phyloP scores from a whole-genome alignment of 108 stramenopile genomes.

The Stephanodiscus triporus region DNA sequence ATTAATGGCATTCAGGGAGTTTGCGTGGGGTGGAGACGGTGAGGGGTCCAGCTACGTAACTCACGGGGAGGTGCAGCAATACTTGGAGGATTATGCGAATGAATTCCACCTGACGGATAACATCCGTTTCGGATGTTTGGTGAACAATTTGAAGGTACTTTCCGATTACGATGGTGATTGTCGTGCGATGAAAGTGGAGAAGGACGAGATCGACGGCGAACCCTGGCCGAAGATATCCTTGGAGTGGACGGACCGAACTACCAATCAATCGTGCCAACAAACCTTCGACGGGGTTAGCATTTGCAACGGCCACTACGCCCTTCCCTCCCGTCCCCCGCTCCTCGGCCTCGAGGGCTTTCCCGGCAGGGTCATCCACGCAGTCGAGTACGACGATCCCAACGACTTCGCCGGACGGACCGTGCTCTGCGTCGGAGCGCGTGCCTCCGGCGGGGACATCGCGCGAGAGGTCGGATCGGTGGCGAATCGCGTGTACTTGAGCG shows the following conservation, averaged over 20 bases:
- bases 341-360: conserved; percentile 63
- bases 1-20: too few species aligned
- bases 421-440: conserved; percentile 87
- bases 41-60: conserved; percentile 64
- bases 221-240: conserved; percentile 26
- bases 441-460: conserved; percentile 89
- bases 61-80: conserved; percentile 64
- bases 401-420: conserved; percentile 68
- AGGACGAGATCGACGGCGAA: background rate
- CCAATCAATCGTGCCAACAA: conserved; percentile 20
- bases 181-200: background rate
- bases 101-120: conserved; percentile 53
- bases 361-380: conserved; percentile 73
- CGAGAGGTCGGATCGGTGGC: conserved; percentile 80
- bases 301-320: conserved; percentile 91
- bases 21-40: conserved; percentile 11
- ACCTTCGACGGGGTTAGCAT: conserved; percentile 87
- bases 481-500: conserved; percentile 77
- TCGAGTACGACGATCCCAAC: conserved; percentile 83
- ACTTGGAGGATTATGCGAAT: conserved; percentile 62
- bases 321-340: conserved; percentile 61
- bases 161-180: background rate
- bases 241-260: conserved; percentile 26
- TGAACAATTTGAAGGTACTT: conserved; percentile 59
- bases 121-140: conserved; percentile 58